Evolutionary conservation across 2,329 filamentous ascomycete species (phyloP), one percentile per base, ranked within the genome.

Genomic region (Fusarium austroafricanum): DNA sequence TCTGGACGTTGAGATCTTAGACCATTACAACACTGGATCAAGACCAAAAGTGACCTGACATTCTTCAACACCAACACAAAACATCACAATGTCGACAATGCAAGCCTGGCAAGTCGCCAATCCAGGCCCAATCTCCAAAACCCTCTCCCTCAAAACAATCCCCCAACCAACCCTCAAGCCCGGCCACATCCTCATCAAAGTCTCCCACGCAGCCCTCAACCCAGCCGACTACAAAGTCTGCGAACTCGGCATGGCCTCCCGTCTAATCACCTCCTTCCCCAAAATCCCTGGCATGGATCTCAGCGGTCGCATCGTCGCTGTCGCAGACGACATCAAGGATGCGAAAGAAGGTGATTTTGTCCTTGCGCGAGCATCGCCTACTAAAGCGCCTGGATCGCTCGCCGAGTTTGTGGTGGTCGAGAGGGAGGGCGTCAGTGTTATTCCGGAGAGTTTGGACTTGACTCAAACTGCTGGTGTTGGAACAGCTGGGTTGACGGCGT

Each of bases 281-380:
- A 80, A 80, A 18, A 82, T 78, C 2, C 82, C 82, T 0, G 82
- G 82, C 18, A 79, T 83, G 69, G 87, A 89, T 70, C 84, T 85
- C 66, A 79, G 80, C 66, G 87, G 87, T 23, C 78, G 73, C 18
- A 81, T 88, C 5, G 79, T 82, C 31, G 73, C 73, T 8, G 66
- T 75, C 11, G 78, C 72, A 17, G 35, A 72, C 1, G 69, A 64
- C 12, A 71, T 74, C 4, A 58, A 64, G 1, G 75, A 77, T 33
- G 75, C 81, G 35, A 71, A 75, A 4, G 64, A 77, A 0, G 83
- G 83, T 12, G 81, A 83, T 46, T 59, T 78, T 3, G 82, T 87
- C 3, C 79, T 84, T 47, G 84, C 82, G 7, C 75, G 78, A 9
- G 35, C 77, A 11, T 55, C 73, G 4, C 71, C 75, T 1, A 52